These are phyloP conservation scores for Rhamnella rubrinervis DNA, from an alignment of 331 rosid species.

Conservation along the genomic window DNA sequence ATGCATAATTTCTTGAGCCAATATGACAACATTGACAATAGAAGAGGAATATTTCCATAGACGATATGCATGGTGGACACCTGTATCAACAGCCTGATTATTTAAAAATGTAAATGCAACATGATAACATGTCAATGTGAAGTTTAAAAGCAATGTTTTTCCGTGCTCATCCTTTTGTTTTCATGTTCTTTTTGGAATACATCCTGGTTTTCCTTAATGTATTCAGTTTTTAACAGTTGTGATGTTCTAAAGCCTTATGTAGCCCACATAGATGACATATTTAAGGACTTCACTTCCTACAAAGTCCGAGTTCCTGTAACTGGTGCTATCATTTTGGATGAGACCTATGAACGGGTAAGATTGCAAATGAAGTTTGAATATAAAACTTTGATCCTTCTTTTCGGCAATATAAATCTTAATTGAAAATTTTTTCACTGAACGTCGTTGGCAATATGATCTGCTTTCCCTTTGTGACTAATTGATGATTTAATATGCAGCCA, in stretches of 20 bases:
- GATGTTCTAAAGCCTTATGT: conserved; percentile 94
- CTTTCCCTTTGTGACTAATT: neutral
- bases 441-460: neutral
- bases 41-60: no score
- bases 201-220: conserved; percentile 50
- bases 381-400: neutral
- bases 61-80: no score
- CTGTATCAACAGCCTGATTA: no score
- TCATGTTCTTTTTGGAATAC: conserved; percentile 4
- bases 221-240: conserved; percentile 80
- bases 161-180: neutral
- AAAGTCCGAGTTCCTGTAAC: conserved; percentile 97
- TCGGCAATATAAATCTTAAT: neutral
- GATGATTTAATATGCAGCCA: neutral
- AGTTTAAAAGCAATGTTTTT: neutral
- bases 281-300: conserved; percentile 94
- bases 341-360: conserved; percentile 89
- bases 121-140: no score
- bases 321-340: conserved; percentile 95
- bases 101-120: no score
- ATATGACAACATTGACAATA: no score
- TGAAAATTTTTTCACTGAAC: neutral
- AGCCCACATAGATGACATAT: conserved; percentile 87
- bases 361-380: conserved; percentile 5
- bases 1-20: no score